A percentile compares a stretch with the other conserved stretches of the same genome.
Conservation (phyloP, 2,329 filamentous ascomycete species). For the Juglanconis sp. region DNA sequence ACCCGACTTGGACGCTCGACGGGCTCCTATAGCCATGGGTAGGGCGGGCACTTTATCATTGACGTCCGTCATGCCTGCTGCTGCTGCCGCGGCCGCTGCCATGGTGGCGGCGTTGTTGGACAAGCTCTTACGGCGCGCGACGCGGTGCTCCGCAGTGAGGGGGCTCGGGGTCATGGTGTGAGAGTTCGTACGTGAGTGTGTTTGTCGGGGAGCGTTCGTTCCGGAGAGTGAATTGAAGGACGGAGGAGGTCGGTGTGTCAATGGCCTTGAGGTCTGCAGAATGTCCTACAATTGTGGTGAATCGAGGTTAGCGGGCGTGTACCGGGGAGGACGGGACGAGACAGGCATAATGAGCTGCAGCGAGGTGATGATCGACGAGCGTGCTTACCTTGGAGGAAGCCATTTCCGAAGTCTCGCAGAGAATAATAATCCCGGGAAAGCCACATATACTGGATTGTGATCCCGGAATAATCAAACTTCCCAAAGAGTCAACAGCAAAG, state of each 20-base stretch:
- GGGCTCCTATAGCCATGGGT: constrained; percentile 55
- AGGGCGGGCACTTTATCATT: constrained; percentile 48
- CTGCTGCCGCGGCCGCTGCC: constrained; percentile 71
- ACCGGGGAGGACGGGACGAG: constrained; percentile 24
- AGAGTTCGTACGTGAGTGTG: constrained; percentile 72
- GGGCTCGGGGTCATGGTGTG: constrained; percentile 76
- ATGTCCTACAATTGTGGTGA: constrained; percentile 50
- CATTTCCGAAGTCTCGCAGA: constrained; percentile 45
- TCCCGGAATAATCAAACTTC: constrained; percentile 1
- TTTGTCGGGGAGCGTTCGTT: constrained; percentile 55
- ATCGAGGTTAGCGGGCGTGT: constrained; percentile 36
- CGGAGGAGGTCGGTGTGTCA: constrained; percentile 58
- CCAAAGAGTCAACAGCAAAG: constrained; percentile 17
- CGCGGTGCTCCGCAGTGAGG: constrained; percentile 77
- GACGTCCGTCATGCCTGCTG: constrained; percentile 44
- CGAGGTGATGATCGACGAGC: constrained; percentile 17
- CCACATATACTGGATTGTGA: constrained; percentile 18
- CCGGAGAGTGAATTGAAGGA: constrained; percentile 55
- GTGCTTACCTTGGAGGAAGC: constrained; percentile 58
- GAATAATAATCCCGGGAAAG: constrained; percentile 22
- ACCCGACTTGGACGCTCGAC: constrained; percentile 66
- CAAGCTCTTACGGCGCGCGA: constrained; percentile 92
- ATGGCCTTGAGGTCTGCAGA: constrained; percentile 63
- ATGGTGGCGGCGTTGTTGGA: constrained; percentile 71
- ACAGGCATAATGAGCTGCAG: constrained; percentile 20